phyloP scores from a whole-genome alignment of 1,139 yeast species.

The Sugiyamaella xylanicola region DNA sequence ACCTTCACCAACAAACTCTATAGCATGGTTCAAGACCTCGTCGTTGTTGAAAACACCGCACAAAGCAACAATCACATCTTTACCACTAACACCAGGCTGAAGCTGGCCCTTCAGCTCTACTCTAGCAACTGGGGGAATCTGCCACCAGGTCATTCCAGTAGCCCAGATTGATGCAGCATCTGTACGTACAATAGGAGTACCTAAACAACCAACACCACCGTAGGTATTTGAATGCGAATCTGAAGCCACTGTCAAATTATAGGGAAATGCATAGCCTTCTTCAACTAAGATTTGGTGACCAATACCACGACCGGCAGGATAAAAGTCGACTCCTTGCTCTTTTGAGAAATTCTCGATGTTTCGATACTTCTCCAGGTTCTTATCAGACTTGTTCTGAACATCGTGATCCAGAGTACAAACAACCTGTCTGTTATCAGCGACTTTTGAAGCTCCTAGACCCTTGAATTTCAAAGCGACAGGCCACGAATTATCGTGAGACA shows the following conservation, averaged over 20 bases:
- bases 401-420: slow-evolving; percentile 97
- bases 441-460: slow-evolving; percentile 87
- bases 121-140: slow-evolving; percentile 97
- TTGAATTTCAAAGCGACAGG: slow-evolving; percentile 96
- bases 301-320: slow-evolving; percentile 98
- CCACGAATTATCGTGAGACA: slow-evolving; percentile 99
- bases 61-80: slow-evolving; percentile 92
- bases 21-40: slow-evolving; percentile 95
- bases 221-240: slow-evolving; percentile 98
- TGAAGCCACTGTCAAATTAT: slow-evolving; percentile 90
- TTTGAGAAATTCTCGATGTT: slow-evolving; percentile 89
- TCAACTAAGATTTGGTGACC: slow-evolving; percentile 99
- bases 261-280: slow-evolving; percentile 97
- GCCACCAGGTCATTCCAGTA: slow-evolving; percentile 99
- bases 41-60: slow-evolving; percentile 96
- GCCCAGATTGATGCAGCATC: slow-evolving; percentile 99
- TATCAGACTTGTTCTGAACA: slow-evolving; percentile 88
- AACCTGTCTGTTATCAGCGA: slow-evolving; percentile 83
- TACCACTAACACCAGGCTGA: slow-evolving; percentile 89
- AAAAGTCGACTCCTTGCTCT: slow-evolving; percentile 92
- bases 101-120: slow-evolving; percentile 82
- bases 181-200: slow-evolving; percentile 97
- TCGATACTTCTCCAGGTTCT: slow-evolving; percentile 80
- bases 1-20: slow-evolving; percentile 92
- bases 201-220: slow-evolving; percentile 94